phyloP scores from a whole-genome alignment of 108 stramenopile genomes.

The Cyclotella choctawhatcheeana region DNA sequence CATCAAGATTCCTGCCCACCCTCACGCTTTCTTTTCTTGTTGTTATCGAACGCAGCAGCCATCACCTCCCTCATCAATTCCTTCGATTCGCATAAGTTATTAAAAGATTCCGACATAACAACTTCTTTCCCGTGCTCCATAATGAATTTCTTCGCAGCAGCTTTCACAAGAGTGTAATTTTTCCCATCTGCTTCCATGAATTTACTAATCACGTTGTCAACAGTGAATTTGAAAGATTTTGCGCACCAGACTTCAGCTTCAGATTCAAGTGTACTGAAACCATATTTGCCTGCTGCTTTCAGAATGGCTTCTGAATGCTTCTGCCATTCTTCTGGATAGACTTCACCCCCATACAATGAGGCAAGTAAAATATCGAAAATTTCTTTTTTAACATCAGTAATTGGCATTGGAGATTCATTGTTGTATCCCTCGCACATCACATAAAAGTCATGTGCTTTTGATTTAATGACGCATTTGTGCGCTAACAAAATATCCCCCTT shows the following conservation, averaged over 20 bases:
- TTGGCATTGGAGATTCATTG: not conserved
- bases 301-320: not conserved
- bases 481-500: not conserved
- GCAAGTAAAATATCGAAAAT: not conserved
- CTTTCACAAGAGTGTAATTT: not conserved
- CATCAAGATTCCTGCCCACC: no score
- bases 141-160: slow-evolving; percentile 1
- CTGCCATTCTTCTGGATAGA: not conserved
- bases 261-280: not conserved
- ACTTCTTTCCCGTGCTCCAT: not conserved
- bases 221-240: not conserved
- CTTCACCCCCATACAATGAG: not conserved
- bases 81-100: not conserved
- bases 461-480: not conserved
- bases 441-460: not conserved
- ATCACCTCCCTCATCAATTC: not conserved
- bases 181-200: not conserved
- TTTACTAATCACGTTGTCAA: not conserved
- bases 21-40: no score
- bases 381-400: not conserved
- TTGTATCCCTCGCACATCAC: not conserved
- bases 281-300: not conserved
- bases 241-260: not conserved
- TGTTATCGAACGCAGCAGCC: no score
- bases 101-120: not conserved